Evolutionary conservation across 495 filamentous ascomycete genomes (phyloP).

Genomic region (Aspergillus sclerotioniger): DNA sequence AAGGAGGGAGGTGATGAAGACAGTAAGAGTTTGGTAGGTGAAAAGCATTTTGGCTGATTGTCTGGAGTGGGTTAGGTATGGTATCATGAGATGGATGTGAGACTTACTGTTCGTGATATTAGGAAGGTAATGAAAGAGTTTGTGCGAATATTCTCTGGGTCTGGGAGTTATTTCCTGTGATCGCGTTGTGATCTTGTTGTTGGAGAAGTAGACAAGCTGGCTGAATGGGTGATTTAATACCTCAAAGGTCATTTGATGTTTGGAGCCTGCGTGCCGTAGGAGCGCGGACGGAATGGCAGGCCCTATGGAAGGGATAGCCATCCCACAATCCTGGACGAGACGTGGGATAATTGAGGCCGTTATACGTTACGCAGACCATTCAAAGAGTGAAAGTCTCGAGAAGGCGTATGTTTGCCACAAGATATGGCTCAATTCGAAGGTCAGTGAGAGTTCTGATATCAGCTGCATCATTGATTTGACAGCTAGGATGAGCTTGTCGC

Average conservation of each 20-base stretch:
- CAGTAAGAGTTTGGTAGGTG: background rate
- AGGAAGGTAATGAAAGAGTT: background rate
- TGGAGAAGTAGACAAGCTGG: background rate
- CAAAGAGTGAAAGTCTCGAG: too few species aligned
- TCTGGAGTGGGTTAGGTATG: background rate
- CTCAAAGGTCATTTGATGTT: background rate
- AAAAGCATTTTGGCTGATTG: background rate
- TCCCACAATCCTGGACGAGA: too few species aligned
- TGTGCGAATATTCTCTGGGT: background rate
- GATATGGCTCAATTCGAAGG: too few species aligned
- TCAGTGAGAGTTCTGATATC: too few species aligned
- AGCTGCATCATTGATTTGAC: too few species aligned
- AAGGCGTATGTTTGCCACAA: too few species aligned
- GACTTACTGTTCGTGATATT: background rate
- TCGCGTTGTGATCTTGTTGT: background rate
- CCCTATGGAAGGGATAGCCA: background rate
- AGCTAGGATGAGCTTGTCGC: background rate
- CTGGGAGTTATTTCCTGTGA: background rate
- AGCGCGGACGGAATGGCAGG: background rate
- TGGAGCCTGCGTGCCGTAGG: background rate
- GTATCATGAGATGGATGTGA: background rate
- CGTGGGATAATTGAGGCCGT: background rate
- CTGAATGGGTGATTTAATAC: background rate
- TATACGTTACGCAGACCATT: background rate
- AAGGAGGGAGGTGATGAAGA: constrained; percentile 1